Conservation (phyloP, 2,329 filamentous ascomycete species). For the Calonectria fujianensis region DNA sequence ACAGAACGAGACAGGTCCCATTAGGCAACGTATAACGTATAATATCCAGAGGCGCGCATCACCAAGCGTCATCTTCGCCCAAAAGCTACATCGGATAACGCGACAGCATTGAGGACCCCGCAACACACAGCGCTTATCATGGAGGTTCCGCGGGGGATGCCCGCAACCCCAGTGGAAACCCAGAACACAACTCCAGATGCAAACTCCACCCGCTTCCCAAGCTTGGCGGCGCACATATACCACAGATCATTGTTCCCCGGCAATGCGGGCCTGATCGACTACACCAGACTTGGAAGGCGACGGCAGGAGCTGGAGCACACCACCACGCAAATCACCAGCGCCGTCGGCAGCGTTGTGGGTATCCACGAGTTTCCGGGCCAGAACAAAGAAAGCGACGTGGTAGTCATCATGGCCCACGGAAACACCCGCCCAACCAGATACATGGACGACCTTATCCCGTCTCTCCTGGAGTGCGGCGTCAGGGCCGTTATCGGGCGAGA, state of each 20-base stretch:
- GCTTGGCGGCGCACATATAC: neutral
- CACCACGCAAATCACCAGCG: neutral
- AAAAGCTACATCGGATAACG: neutral
- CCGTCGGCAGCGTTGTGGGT: constrained; percentile 23
- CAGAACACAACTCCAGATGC: neutral
- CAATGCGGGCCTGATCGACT: constrained; percentile 26
- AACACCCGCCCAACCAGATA: constrained; percentile 31
- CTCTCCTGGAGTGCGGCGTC: constrained; percentile 16
- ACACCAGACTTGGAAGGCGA: constrained; percentile 2
- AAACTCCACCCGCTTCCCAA: neutral
- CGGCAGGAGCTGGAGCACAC: constrained; percentile 11
- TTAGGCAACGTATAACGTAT: neutral
- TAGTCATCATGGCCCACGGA: constrained; percentile 32
- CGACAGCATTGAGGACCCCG: neutral
- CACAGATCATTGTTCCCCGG: constrained; percentile 30
- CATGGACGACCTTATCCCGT: constrained; percentile 26
- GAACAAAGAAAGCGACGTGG: constrained; percentile 14
- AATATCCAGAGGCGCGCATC: neutral
- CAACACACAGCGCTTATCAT: neutral
- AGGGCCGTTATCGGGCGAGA: constrained; percentile 31
- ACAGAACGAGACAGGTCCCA: neutral
- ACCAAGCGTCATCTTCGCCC: no score
- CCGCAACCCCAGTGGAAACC: constrained; percentile 8
- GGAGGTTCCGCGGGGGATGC: neutral
- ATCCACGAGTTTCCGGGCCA: constrained; percentile 25